These are phyloP conservation scores for Brettanomyces custersianus DNA, from an alignment of 805 yeast genomes.

Conservation along the genomic window DNA sequence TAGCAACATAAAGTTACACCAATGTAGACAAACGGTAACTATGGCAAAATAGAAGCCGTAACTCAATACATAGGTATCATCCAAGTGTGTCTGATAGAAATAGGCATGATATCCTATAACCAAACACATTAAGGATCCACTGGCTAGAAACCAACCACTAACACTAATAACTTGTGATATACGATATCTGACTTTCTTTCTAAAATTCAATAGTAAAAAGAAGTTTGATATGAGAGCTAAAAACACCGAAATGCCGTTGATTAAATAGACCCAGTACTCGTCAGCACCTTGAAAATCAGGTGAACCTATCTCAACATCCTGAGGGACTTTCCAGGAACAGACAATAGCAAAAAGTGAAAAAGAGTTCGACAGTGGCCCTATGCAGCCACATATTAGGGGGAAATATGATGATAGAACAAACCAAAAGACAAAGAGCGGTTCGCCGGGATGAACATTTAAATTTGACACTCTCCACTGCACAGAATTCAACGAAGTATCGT, in stretches of 20 bases:
- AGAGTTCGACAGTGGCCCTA: slow-evolving; percentile 74
- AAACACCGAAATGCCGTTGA: slow-evolving; percentile 56
- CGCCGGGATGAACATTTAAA: slow-evolving; percentile 25
- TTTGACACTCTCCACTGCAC: slow-evolving; percentile 23
- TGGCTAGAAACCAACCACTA: slow-evolving; percentile 55
- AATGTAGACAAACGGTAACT: slow-evolving; percentile 54
- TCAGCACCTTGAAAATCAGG: slow-evolving; percentile 25
- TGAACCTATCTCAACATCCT: slow-evolving; percentile 6
- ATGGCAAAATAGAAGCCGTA: slow-evolving; percentile 79
- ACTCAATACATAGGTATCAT: slow-evolving; percentile 24
- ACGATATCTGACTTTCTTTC: slow-evolving; percentile 47
- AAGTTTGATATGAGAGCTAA: slow-evolving; percentile 62
- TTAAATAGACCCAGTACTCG: slow-evolving; percentile 32
- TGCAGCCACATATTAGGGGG: slow-evolving; percentile 69
- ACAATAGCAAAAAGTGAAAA: slow-evolving; percentile 63
- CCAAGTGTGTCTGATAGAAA: slow-evolving; percentile 12
- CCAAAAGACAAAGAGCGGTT: slow-evolving; percentile 37
- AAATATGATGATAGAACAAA: slow-evolving; percentile 57
- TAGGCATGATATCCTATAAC: slow-evolving; percentile 26
- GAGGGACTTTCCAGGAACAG: slow-evolving; percentile 44
- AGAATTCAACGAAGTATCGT: slow-evolving; percentile 18
- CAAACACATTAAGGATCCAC: slow-evolving; percentile 40
- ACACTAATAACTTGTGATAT: slow-evolving; percentile 56
- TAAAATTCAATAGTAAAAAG: slow-evolving; percentile 62
- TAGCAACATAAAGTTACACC: slow-evolving; percentile 44